Base-by-base conservation (phyloP, 2,329 filamentous ascomycete species). In the Pestalotiopsis sp. region DNA sequence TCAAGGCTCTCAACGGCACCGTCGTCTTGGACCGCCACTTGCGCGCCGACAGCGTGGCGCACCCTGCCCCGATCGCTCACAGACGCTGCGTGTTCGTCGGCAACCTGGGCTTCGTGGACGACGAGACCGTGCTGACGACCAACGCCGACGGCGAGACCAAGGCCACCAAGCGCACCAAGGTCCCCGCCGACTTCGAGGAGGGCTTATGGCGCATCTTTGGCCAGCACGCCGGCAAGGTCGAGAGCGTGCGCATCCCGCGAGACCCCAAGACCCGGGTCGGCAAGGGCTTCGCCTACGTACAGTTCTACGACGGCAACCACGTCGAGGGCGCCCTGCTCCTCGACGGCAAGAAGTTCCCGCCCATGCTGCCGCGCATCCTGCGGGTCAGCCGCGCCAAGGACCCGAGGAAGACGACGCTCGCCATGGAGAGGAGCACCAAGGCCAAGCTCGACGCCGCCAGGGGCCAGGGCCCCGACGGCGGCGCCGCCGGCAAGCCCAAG, bases 281-380 rank as follows among this genome's bases (percentile, higher is more conserved):
- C 76, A 99, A 99, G 79, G 96, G 96, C 4, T 94, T 99, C 77
- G 97, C 97, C 71, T 99, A 99, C 76, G 95, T 99, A 17, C 96
- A 99, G 78, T 99, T 99, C 81, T 89, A 91, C 76, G 93, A 98
- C 75, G 89, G 87, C 71, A 98, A 97, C 75, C 86, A 91, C 59
- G 95, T 99, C 60, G 96, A 99, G 81, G 88, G 92, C n/a, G 96
- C 96, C 1, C 87, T 99, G 13, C 87, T 97, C 52, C 89, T 95
- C 70, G 88, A 98, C 78, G 95, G 90, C 71, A 97, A 98, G 85
- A 96, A 93, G 75, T 98, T 95, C 77, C 94, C 95, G 17, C 95
- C 95, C 20, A 91, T 98, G 88, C 89, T 98, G n/a, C 95, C 95
- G 11, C 91, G 96, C 60, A 88, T 91, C 73, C 85, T 99, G 41